Base-by-base conservation (phyloP, 371 early-diverging fungal species). In the Chytridium lagenaria region DNA sequence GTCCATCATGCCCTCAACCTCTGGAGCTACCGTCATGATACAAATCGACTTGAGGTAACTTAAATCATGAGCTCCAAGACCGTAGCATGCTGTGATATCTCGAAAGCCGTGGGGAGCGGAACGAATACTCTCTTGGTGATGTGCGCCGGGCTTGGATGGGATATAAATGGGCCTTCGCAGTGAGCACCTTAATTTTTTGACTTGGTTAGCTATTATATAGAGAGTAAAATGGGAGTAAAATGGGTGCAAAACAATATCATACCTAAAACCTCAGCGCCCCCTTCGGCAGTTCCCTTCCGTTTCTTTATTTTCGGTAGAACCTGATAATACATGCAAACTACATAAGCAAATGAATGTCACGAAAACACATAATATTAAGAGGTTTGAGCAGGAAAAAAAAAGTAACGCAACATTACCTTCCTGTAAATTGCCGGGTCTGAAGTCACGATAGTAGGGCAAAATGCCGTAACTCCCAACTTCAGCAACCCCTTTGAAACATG, bases 91-190 rank as follows among this genome's bases (percentile, higher is more conserved):
- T 65, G 91, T 87, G 68, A 95, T 85, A 68, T 91, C 92, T 1
- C 70, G 67, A 22, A 91, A 85, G 22, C 94, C 93, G 71, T 88
- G 84, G 69, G 85, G 81, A 15, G 93, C 93, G 2, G 83, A 77
- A 57, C 84, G 87, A 51, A 95, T 84, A 1, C 89, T 88, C n/a
- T 77, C 79, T 64, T 87, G 80, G 49, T 94, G 89, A 70, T 95
- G 95, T 0, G 94, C 94, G 38, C 95, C 95, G 68, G 90, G 90
- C 72, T 92, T 91, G 34, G 83, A 81, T 33, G 86, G 86, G 87
- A 86, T 61, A 94, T 92, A 77, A 94, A 94, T 23, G 94, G 94
- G 1, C 94, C 94, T 78, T 94, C 95, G 22, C 93, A 77, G 78
- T 94, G 95, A 7, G 92, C 92, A 23, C 88, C 71, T 71, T 33